A percentile compares a stretch with the other conserved stretches of the same genome.
These are phyloP conservation scores for Cylindrodendrum hubeiense DNA, from an alignment of 2,329 filamentous ascomycete species.

Conservation along the genomic window DNA sequence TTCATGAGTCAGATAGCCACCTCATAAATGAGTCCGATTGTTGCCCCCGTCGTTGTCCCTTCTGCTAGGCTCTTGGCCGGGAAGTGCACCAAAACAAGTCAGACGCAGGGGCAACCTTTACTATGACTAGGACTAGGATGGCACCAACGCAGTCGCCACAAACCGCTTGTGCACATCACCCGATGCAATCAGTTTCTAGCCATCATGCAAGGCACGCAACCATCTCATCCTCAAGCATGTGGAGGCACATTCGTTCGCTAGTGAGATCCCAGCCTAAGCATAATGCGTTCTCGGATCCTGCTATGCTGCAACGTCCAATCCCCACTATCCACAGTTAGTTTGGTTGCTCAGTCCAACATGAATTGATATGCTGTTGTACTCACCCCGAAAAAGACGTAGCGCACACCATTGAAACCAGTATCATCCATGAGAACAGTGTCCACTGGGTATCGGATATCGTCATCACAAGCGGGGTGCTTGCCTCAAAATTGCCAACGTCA, in stretches of 20 bases:
- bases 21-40: neutral
- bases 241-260: neutral
- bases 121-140: neutral
- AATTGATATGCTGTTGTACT: neutral
- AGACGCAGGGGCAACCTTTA: conserved; percentile 9
- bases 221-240: neutral
- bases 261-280: neutral
- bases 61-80: neutral
- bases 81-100: conserved; percentile 6
- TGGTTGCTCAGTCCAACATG: neutral
- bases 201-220: neutral
- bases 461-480: neutral
- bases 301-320: neutral
- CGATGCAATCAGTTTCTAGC: neutral
- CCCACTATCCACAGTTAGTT: neutral
- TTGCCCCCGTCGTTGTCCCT: neutral
- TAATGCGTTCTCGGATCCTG: neutral
- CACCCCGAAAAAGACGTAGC: neutral
- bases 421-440: neutral
- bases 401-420: neutral
- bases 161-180: neutral
- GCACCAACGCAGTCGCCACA: conserved; percentile 2
- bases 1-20: neutral
- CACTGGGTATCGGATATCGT: neutral
- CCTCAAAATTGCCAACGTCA: neutral